These are phyloP conservation scores for Botrytis aclada DNA, from an alignment of 2,329 filamentous ascomycete species.

Conservation along the genomic window DNA sequence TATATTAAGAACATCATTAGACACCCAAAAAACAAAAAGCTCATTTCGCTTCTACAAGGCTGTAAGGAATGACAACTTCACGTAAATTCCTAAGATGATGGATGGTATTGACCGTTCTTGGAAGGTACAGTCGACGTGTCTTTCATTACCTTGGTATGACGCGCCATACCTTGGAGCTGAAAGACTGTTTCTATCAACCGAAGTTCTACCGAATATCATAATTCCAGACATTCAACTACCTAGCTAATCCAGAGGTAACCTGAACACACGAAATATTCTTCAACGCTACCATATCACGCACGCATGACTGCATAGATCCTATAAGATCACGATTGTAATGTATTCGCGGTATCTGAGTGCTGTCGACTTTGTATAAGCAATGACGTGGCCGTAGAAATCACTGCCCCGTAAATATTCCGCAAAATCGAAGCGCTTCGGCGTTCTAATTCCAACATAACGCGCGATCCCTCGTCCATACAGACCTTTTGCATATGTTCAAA, in stretches of 20 bases:
- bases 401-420: background rate
- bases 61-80: background rate
- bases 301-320: background rate
- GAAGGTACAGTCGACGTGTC: background rate
- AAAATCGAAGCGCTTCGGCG: background rate
- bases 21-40: background rate
- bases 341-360: background rate
- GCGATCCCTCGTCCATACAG: background rate
- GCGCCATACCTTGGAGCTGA: background rate
- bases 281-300: background rate
- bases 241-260: background rate
- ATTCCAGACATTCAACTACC: background rate
- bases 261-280: background rate
- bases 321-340: background rate
- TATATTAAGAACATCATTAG: accelerated
- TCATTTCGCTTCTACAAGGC: background rate
- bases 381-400: background rate
- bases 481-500: background rate
- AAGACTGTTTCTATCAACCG: background rate
- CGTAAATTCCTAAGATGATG: background rate
- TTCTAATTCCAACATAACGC: background rate
- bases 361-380: background rate
- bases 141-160: background rate
- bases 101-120: background rate
- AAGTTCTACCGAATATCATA: background rate